These are phyloP conservation scores for Colletotrichum coccodes DNA, from an alignment of 2,329 filamentous ascomycete species.

Conservation along the genomic window DNA sequence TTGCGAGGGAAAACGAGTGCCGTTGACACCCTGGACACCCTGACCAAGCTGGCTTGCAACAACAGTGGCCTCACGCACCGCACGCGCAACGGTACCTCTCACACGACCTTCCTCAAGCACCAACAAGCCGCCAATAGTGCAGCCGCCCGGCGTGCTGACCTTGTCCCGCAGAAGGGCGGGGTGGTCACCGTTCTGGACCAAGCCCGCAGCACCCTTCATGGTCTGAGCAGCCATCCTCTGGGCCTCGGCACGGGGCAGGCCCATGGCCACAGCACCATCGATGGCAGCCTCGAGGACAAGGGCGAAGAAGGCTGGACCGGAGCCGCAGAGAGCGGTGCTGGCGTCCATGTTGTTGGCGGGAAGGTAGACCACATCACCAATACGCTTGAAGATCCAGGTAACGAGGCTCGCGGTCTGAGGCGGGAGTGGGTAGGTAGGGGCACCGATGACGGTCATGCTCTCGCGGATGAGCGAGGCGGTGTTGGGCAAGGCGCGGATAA, in stretches of 20 bases:
- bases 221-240: slow-evolving; percentile 82
- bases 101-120: slow-evolving; percentile 79
- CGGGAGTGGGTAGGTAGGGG: slow-evolving; percentile 66
- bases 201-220: slow-evolving; percentile 77
- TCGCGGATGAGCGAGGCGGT: slow-evolving; percentile 82
- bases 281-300: slow-evolving; percentile 80
- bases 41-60: slow-evolving; percentile 72
- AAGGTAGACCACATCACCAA: slow-evolving; percentile 77
- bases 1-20: slow-evolving; percentile 47
- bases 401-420: slow-evolving; percentile 66
- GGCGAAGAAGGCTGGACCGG: slow-evolving; percentile 80
- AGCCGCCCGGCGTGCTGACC: slow-evolving; percentile 81
- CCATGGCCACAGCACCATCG: slow-evolving; percentile 83
- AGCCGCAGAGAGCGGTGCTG: slow-evolving; percentile 78
- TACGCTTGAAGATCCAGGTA: slow-evolving; percentile 80
- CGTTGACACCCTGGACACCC: slow-evolving; percentile 59
- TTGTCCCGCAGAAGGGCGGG: slow-evolving; percentile 80
- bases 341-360: slow-evolving; percentile 77
- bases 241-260: slow-evolving; percentile 77
- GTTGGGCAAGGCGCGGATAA: slow-evolving; percentile 88
- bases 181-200: slow-evolving; percentile 78
- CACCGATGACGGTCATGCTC: slow-evolving; percentile 84
- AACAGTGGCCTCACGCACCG: slow-evolving; percentile 76
- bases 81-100: slow-evolving; percentile 73
- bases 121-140: slow-evolving; percentile 79